Percentiles rank a stretch among this genome's conserved stretches.
These are phyloP conservation scores for Microcos paniculata DNA, from an alignment of 345 rosid genomes.

Conservation along the genomic window DNA sequence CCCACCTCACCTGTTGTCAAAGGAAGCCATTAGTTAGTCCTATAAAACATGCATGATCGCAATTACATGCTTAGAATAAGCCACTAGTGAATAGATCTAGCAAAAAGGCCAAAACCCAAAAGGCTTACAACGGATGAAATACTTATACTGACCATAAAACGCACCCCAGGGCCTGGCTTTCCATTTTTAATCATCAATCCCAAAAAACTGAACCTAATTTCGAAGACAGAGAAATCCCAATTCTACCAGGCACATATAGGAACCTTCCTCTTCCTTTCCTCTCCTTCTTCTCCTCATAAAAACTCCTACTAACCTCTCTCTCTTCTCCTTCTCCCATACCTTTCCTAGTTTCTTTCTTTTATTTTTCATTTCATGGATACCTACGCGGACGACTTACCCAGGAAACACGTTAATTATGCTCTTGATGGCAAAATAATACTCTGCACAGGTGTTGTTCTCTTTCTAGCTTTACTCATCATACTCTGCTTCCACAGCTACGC, in stretches of 20 bases:
- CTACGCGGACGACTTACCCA: not conserved
- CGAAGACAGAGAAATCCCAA: not conserved
- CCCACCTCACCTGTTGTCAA: too few species aligned
- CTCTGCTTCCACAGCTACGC: constrained; percentile 61
- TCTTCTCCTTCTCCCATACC: not conserved
- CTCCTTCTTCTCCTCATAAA: not conserved
- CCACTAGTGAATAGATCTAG: too few species aligned
- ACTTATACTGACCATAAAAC: not conserved
- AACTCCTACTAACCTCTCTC: not conserved
- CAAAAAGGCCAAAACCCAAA: not conserved
- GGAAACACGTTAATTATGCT: constrained; percentile 22
- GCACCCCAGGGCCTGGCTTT: not conserved
- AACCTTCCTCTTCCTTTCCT: constrained; percentile 1
- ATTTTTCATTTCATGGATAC: not conserved
- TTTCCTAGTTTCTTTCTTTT: not conserved
- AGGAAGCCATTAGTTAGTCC: too few species aligned
- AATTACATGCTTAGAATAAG: too few species aligned
- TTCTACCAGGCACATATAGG: too few species aligned
- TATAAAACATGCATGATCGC: too few species aligned
- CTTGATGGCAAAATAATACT: constrained; percentile 64
- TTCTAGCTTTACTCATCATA: constrained; percentile 42
- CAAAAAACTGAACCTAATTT: not conserved
- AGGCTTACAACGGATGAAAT: not conserved
- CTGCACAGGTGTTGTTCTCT: constrained; percentile 46
- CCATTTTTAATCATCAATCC: not conserved